Conservation (phyloP, 2,329 filamentous ascomycete species). For the Coniosporium tulheliwenetii region DNA sequence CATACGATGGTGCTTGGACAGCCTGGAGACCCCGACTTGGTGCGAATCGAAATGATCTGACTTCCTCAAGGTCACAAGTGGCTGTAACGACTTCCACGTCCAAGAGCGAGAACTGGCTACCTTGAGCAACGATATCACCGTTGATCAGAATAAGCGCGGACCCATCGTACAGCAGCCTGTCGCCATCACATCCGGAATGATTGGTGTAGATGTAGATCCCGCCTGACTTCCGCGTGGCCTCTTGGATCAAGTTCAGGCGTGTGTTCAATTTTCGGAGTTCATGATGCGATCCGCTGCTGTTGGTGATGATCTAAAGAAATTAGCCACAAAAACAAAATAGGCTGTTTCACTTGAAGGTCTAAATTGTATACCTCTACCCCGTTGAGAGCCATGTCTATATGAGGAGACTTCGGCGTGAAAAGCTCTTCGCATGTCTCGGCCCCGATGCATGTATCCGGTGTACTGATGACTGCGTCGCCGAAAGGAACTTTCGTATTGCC, state of each 20-base stretch:
- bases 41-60: slow-evolving; percentile 43
- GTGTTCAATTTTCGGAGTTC: slow-evolving; percentile 51
- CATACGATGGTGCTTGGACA: slow-evolving; percentile 30
- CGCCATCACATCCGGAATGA: slow-evolving; percentile 34
- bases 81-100: slow-evolving; percentile 40
- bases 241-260: slow-evolving; percentile 47
- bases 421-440: slow-evolving; percentile 55
- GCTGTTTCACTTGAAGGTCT: no score
- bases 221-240: slow-evolving; percentile 47
- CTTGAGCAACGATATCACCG: slow-evolving; percentile 48
- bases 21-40: slow-evolving; percentile 44
- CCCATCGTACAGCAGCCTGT: slow-evolving; percentile 19
- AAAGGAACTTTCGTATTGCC: slow-evolving; percentile 44
- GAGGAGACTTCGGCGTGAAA: slow-evolving; percentile 44
- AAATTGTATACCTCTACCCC: slow-evolving; percentile 47
- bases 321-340: no score
- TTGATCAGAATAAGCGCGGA: slow-evolving; percentile 48
- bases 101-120: slow-evolving; percentile 47
- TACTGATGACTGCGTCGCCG: slow-evolving; percentile 50
- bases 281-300: slow-evolving; percentile 53
- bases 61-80: slow-evolving; percentile 49
- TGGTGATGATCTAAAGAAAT: slow-evolving; percentile 31
- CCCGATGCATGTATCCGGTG: slow-evolving; percentile 47
- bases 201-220: slow-evolving; percentile 51
- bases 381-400: slow-evolving; percentile 41